Evolutionary conservation across 352 stramenopile species (phyloP), one percentile per base, ranked within the genome.

Genomic region (Pythium biforme): DNA sequence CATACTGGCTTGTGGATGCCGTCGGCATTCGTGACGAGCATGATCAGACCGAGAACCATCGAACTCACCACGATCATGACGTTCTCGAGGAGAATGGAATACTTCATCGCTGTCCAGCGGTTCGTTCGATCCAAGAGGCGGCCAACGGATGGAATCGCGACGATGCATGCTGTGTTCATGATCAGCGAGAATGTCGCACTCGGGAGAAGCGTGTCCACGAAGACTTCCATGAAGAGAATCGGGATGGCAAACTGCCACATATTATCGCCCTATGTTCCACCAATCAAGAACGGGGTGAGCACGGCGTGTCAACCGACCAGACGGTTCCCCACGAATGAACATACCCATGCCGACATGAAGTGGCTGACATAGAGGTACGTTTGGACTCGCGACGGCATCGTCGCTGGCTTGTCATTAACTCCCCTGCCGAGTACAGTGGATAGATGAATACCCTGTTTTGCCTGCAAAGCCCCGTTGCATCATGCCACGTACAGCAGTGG

Each of bases 301-400:
- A 14, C 17, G 11, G 4, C 17, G 11, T 10, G 31, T 4, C 49
- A 3, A 34, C 20, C 33, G 15, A 45, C 19, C 11, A 4, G 15
- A 23, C n/a, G 1, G n/a, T n/a, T 53, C 25, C n/a, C 31, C 17
- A 45, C 27, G 29, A 31, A 37, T 4, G 0, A 22, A 70, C 69
- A 41, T 61, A 91, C 82, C 80, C 84, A 95, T 14, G 86, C 75
- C 4, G 86, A 94, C 26, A 93, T 54, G 23, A 92, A 76, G 59
- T 92, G 84, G 51, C 74, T 77, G 22, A 73, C 78, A 59, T 93
- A 94, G 48, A 94, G 73, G 33, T 91, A 93, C 64, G 75, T 74
- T 50, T 73, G 66, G 37, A 90, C 68, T 9, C 82, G 80, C 47
- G 69, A 69, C 1, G 60, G 57, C 25, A 41, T 29, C 20, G 33